These are phyloP conservation scores for Euphorbia pulcherrima DNA, from an alignment of 345 rosid species.

Conservation along the genomic window DNA sequence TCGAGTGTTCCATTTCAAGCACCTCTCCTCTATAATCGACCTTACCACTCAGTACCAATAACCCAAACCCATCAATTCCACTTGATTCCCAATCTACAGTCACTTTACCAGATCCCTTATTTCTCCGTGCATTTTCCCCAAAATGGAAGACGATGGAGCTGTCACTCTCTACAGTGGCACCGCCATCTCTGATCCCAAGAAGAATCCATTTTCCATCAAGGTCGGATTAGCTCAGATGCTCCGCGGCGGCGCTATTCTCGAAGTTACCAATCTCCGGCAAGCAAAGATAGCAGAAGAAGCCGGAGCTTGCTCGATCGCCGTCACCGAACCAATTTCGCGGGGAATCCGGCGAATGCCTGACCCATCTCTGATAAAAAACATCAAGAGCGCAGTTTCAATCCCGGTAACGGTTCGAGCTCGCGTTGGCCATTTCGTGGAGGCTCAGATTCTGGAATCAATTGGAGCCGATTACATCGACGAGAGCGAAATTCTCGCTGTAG, in stretches of 20 bases:
- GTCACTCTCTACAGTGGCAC: constrained; percentile 24
- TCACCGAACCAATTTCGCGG: constrained; percentile 7
- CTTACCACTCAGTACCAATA: no score
- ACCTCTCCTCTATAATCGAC: neutral
- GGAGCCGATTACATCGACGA: constrained; percentile 39
- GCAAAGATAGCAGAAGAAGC: constrained; percentile 31
- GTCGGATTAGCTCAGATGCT: constrained; percentile 26
- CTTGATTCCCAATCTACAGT: neutral
- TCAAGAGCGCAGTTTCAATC: constrained; percentile 29
- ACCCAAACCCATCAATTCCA: neutral
- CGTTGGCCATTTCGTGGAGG: constrained; percentile 42
- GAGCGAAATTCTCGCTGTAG: constrained; percentile 30
- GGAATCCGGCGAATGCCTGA: constrained; percentile 22
- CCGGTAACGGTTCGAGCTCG: constrained; percentile 33
- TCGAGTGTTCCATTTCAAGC: constrained; percentile 4
- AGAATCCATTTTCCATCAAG: constrained; percentile 26
- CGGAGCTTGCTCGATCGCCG: constrained; percentile 28
- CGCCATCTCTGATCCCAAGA: constrained; percentile 19
- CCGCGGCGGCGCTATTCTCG: constrained; percentile 31
- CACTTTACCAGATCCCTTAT: neutral
- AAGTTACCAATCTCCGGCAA: constrained; percentile 20
- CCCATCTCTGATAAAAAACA: constrained; percentile 24
- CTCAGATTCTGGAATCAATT: constrained; percentile 34
- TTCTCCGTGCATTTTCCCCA: constrained; percentile 24
- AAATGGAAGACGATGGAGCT: constrained; percentile 31